Evolutionary conservation across 306 rosid species (phyloP).

Genomic region (Cucurbita moschata): DNA sequence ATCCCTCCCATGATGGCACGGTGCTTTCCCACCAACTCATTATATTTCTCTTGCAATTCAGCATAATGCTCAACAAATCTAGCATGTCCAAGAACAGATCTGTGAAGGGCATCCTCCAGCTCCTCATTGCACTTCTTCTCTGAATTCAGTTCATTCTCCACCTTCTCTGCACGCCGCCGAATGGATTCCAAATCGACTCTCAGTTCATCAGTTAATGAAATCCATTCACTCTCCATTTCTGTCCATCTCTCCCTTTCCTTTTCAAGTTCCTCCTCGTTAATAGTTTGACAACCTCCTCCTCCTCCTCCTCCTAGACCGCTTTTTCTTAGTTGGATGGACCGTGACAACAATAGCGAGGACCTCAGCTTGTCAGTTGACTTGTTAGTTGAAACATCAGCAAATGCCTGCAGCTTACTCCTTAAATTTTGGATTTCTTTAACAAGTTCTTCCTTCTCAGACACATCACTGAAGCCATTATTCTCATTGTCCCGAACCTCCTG

Average conservation of each 20-base stretch:
- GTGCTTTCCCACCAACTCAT: constrained; percentile 59
- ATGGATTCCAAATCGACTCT: constrained; percentile 63
- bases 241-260: constrained; percentile 82
- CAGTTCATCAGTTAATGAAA: constrained; percentile 81
- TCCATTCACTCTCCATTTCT: constrained; percentile 98
- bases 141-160: constrained; percentile 48
- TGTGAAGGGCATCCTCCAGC: constrained; percentile 67
- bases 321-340: constrained; percentile 62
- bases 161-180: constrained; percentile 52
- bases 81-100: constrained; percentile 80
- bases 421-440: constrained; percentile 66
- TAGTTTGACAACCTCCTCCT: constrained; percentile 16
- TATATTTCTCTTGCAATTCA: constrained; percentile 81
- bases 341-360: constrained; percentile 50
- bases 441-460: constrained; percentile 72
- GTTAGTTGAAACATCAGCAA: constrained; percentile 27
- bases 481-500: constrained; percentile 24
- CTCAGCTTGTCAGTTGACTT: constrained; percentile 69
- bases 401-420: constrained; percentile 52
- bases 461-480: constrained; percentile 25
- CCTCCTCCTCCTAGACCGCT: constrained; percentile 16
- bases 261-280: constrained; percentile 51
- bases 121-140: constrained; percentile 75
- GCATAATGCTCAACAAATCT: constrained; percentile 87
- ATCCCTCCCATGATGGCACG: constrained; percentile 83